Evolutionary conservation across 2,329 filamentous ascomycete species (phyloP).

Genomic region (Diaporthe batatas): DNA sequence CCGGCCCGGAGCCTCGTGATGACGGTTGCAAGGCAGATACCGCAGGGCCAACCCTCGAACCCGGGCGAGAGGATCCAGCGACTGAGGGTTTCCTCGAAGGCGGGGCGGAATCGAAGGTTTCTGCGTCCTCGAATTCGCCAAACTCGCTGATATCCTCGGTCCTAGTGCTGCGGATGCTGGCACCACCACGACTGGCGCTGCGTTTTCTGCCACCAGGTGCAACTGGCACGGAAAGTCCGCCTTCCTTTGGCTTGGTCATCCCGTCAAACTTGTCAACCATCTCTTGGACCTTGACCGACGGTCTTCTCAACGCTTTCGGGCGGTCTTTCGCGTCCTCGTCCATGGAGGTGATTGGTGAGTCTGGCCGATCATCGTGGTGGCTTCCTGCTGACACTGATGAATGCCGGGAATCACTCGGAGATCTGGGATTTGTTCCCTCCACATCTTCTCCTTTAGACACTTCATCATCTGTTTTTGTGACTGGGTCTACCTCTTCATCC

Average conservation of each 20-base stretch:
- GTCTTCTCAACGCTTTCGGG: constrained; percentile 47
- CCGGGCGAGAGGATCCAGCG: constrained; percentile 30
- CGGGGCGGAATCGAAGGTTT: constrained; percentile 23
- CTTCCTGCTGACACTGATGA: constrained; percentile 47
- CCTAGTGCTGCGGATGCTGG: constrained; percentile 33
- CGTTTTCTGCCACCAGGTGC: constrained; percentile 20
- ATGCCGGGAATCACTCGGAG: constrained; percentile 36
- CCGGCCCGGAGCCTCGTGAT: background rate
- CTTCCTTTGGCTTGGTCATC: constrained; percentile 49
- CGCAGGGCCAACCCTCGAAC: constrained; percentile 19
- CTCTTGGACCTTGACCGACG: constrained; percentile 62
- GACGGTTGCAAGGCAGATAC: constrained; percentile 28
- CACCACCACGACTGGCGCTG: constrained; percentile 38
- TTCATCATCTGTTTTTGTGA: background rate
- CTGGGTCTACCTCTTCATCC: background rate
- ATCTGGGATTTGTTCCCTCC: constrained; percentile 22
- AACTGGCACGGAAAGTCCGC: constrained; percentile 32
- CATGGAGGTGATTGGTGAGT: constrained; percentile 61
- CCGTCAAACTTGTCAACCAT: constrained; percentile 66
- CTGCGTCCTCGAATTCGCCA: constrained; percentile 51
- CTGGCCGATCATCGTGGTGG: constrained; percentile 52
- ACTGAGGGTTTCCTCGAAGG: constrained; percentile 37
- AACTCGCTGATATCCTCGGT: constrained; percentile 46
- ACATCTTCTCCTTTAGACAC: background rate
- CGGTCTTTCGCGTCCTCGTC: constrained; percentile 55